Percentiles rank a stretch among this genome's conserved stretches.
phyloP scores from a whole-genome alignment of 2,329 filamentous ascomycete genomes.

The Botryotinia globosa region DNA sequence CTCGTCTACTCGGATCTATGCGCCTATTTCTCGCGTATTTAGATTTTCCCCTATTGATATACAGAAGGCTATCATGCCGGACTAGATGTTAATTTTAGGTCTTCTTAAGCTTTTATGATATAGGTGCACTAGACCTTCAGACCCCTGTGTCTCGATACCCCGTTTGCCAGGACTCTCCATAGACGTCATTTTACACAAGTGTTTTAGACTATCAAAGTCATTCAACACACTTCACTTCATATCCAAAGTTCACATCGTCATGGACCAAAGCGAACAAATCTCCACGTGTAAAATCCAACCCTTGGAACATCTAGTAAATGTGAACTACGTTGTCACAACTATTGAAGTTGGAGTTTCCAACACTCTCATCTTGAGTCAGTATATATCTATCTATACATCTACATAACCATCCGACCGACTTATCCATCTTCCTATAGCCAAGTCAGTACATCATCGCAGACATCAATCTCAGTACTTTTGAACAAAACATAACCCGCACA shows the following conservation, averaged over 20 bases:
- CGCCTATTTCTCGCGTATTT: neutral
- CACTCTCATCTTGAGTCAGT: neutral
- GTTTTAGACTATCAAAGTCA: neutral
- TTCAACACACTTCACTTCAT: neutral
- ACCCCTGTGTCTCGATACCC: neutral
- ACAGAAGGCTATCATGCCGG: neutral
- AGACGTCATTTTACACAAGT: neutral
- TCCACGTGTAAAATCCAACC: neutral
- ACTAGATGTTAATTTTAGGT: neutral
- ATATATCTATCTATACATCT: neutral
- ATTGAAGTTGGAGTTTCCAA: neutral
- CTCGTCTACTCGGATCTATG: neutral
- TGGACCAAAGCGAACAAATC: neutral
- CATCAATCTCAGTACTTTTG: neutral
- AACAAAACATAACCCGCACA: neutral
- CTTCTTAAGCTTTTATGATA: neutral
- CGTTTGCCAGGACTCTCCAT: neutral
- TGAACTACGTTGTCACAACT: neutral
- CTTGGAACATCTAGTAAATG: neutral
- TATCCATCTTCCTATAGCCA: neutral
- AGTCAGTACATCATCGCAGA: neutral
- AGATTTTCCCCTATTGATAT: neutral
- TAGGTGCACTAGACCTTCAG: neutral
- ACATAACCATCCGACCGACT: neutral
- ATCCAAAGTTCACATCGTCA: neutral